Evolutionary conservation across 257 asterid genomes (phyloP).

Genomic region (Coffea canephora): DNA sequence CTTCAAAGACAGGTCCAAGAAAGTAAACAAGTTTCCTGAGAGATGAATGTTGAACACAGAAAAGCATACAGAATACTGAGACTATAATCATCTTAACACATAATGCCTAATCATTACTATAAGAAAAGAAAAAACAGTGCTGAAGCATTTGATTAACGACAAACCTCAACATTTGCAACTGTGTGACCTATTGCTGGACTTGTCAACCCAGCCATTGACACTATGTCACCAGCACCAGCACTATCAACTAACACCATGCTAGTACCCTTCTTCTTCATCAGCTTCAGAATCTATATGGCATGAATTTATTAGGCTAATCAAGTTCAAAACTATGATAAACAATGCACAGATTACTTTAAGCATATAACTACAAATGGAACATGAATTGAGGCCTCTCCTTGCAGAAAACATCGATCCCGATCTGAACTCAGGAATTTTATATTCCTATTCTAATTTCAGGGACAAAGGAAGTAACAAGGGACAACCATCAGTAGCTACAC

Average conservation of each 20-base stretch:
- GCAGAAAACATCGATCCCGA: neutral
- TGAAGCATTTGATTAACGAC: neutral
- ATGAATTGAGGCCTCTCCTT: neutral
- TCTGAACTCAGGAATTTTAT: neutral
- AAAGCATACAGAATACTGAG: neutral
- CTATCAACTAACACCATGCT: conserved; percentile 65
- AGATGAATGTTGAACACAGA: neutral
- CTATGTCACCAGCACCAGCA: conserved; percentile 98
- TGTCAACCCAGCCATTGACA: conserved; percentile 88
- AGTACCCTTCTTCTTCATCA: conserved; percentile 93
- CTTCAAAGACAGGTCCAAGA: neutral
- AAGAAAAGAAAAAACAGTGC: neutral
- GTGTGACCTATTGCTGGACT: conserved; percentile 95
- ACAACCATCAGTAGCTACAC: neutral
- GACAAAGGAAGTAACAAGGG: neutral
- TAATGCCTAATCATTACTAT: neutral
- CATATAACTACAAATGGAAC: neutral
- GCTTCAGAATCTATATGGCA: conserved; percentile 67
- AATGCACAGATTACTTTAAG: neutral
- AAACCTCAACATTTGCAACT: conserved; percentile 80
- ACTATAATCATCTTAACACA: neutral
- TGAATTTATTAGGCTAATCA: neutral
- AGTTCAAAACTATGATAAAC: neutral
- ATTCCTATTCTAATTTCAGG: neutral
- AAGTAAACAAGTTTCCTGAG: neutral